Base-by-base conservation (phyloP, 352 stramenopile genomes). In the Pythium graminicola region DNA sequence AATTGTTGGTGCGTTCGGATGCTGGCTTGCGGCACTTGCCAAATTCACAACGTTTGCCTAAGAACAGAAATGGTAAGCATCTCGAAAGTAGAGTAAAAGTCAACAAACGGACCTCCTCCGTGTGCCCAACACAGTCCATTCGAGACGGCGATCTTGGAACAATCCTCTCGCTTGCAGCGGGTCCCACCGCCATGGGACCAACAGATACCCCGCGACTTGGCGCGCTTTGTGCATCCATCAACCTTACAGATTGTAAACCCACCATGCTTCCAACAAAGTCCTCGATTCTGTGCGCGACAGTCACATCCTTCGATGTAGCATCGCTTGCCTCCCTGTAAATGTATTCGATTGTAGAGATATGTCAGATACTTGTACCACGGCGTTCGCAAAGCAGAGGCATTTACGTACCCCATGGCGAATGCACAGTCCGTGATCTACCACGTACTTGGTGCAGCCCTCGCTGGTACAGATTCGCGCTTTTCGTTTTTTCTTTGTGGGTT, bases 381-480 rank as follows among this genome's bases (percentile, higher is more conserved):
- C 17, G 47, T 20, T 19, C 24, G 27, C 27, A 28, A 19, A 35
- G n/a, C 6, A n/a, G 27, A 39, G 27, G 17, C 10, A 50, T n/a
- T 32, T 23, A 52, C 46, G 44, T 60, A 76, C 67, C 41, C 67
- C 67, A 29, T 76, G 67, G 20, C 64, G 57, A 61, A 76, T 76
- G 55, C 67, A 76, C 19, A 76, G 58, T 22, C 67, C 67, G 17
- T 69, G 61, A 41, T 76, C 67, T 20, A 76, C 67, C 22, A 76
- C 67, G 29, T 76, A 73, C 50, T 76, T 76, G 16, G 68, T 63
- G 43, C 67, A 76, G 13, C 67, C 64, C 13, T 72, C 64, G n/a
- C 50, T 55, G 23, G 57, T 73, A 39, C 67, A 76, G 17, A 76
- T 71, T 10, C 67, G 60, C 11, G 61, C 61, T 39, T 76, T 76